Evolutionary conservation across 1,284 basidiomycete genomes (phyloP), one percentile per base, ranked within the genome.

Genomic region (Heliocybe sulcata): DNA sequence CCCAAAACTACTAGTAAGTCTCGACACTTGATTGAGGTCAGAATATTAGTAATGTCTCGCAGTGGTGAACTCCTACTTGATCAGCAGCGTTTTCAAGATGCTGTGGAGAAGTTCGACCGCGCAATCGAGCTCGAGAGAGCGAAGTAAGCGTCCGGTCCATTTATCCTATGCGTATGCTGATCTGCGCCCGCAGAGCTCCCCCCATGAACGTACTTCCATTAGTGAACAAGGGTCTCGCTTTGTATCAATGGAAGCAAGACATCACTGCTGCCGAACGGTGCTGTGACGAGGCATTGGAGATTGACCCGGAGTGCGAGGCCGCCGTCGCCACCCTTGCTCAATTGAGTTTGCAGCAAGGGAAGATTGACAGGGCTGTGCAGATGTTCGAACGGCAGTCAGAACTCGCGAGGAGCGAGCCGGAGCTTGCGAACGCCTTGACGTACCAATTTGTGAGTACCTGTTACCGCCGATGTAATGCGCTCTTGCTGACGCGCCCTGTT

Each of bases 241-340:
- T 98, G 52, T 98, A 90, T 81, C 96, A 98, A 75, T 96, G 91
- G 90, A 92, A 94, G 71, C 91, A 96, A 68, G 94, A 98, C 67
- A 80, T 92, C 54, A 75, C 72, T 2, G 84, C 82, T 0, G 95
- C 95, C 8, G 94, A 97, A 69, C 71, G 77, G 25, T 88, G 94
- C 62, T 98, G 94, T 68, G 76, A 85, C 57, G 87, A 98, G 68
- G 97, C 97, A 0, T 76, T 99, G 35, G 74, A 78, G 51, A 84
- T 94, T 58, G 96, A 98, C 70, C 78, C 89, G 16, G 94, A 96
- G 62, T 99, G 96, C 72, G 97, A 99, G 68, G 92, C 96, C 11
- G 97, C 96, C 0, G 88, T 98, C 2, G 94, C 94, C 14, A 98
- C 95, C 0, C 82, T 99, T 33, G 96, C 96, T 2, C 97, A 99